phyloP scores from a whole-genome alignment of 2,329 filamentous ascomycete genomes.

The Fusarium tuaranense region DNA sequence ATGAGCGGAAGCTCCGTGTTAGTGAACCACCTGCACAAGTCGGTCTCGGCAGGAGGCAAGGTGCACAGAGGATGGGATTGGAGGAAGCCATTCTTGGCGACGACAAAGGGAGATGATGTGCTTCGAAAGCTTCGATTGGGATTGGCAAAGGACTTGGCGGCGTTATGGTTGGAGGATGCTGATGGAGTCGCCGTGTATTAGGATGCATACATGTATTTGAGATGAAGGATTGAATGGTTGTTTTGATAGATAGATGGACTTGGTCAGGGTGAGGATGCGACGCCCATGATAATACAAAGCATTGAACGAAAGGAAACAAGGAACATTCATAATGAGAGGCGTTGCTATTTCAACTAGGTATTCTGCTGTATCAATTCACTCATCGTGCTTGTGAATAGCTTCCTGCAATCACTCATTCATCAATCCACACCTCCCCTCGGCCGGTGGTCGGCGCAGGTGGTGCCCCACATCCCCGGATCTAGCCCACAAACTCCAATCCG shows the following conservation, averaged over 20 bases:
- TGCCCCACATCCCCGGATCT: slow-evolving; percentile 43
- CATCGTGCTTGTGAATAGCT: background rate
- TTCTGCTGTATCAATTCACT: background rate
- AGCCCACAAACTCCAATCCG: slow-evolving; percentile 49
- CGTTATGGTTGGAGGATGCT: slow-evolving; percentile 75
- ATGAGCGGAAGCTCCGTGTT: slow-evolving; percentile 82
- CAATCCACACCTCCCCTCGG: slow-evolving; percentile 14
- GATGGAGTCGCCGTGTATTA: slow-evolving; percentile 64
- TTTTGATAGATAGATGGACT: slow-evolving; percentile 16
- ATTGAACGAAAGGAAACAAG: slow-evolving; percentile 10
- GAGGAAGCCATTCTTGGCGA: slow-evolving; percentile 79
- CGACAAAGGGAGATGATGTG: slow-evolving; percentile 75
- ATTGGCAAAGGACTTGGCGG: slow-evolving; percentile 79
- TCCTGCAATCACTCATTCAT: background rate
- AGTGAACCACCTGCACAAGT: slow-evolving; percentile 70
- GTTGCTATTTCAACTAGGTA: background rate
- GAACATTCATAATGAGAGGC: background rate
- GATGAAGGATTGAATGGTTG: slow-evolving; percentile 16
- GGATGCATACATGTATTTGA: slow-evolving; percentile 29
- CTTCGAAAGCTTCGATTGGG: slow-evolving; percentile 78
- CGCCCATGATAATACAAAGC: slow-evolving; percentile 35
- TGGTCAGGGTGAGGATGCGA: slow-evolving; percentile 20
- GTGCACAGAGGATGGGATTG: slow-evolving; percentile 79
- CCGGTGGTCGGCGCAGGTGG: slow-evolving; percentile 39
- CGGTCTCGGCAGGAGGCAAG: slow-evolving; percentile 65